Conservation (phyloP, 179 eudicot genomes). For the Beta corolliflora region DNA sequence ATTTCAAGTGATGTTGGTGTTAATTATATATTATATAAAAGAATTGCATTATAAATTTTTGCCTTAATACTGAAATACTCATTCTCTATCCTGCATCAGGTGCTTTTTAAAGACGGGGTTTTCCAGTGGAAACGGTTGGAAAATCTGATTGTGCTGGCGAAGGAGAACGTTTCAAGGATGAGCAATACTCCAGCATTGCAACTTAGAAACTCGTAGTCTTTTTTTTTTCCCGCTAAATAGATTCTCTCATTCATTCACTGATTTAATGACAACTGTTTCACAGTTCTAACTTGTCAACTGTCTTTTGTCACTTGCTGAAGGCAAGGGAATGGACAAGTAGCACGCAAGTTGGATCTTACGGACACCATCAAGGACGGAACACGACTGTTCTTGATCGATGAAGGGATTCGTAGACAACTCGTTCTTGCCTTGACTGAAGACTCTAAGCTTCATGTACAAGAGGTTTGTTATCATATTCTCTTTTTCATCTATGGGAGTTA, state of each 20-base stretch:
- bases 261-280: not conserved
- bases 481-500: not conserved
- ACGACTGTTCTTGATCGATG: conserved; percentile 78
- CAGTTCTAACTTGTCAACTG: conserved; percentile 8
- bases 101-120: conserved; percentile 85
- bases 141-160: conserved; percentile 85
- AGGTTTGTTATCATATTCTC: conserved; percentile 43
- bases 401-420: conserved; percentile 83
- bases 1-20: not conserved
- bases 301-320: conserved; percentile 31
- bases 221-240: not conserved
- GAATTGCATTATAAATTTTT: not conserved
- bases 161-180: conserved; percentile 93
- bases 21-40: not conserved
- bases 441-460: conserved; percentile 94
- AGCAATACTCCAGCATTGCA: conserved; percentile 88
- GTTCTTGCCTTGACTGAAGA: conserved; percentile 98
- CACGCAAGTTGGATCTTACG: conserved; percentile 78
- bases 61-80: not conserved
- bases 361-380: conserved; percentile 97
- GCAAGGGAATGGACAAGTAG: conserved; percentile 48
- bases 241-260: not conserved
- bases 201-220: conserved; percentile 54
- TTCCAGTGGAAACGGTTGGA: conserved; percentile 99
- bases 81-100: conserved; percentile 48